Base-by-base conservation (phyloP, 768 basidiomycete genomes). In the Hygrophorus russula region DNA sequence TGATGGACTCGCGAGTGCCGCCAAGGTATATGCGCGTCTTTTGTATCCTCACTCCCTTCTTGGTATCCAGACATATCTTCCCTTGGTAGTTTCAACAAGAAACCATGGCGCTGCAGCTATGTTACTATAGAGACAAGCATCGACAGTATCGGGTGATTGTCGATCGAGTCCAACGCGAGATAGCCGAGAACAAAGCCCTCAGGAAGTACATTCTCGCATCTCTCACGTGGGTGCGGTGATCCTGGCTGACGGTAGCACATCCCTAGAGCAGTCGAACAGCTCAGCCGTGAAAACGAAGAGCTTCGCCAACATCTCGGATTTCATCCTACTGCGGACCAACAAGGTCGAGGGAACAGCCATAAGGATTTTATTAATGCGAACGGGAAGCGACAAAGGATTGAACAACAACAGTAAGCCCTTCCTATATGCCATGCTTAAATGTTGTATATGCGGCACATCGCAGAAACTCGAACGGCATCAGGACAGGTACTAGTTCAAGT, bases 21-120 rank as follows among this genome's bases (percentile, higher is more conserved):
- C 73, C 40, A 84, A 82, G 70, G 86, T 82, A 53, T 43, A 45
- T 43, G 2, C 17, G 8, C 41, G 8, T 13, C 20, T 15, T 15
- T 17, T 28, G 20, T 18, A 13, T 34, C 29, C 15, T 15, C 29
- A 19, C n/a, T 40, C 6, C 24, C 14, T 20, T 10, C 24, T 24
- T 13, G 17, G 29, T 33, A 5, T 11, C n/a, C 17, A 13, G 10
- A 39, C 37, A 30, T 40, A 34, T 35, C 32, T 29, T 30, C 15
- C 24, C 36, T 27, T 41, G 41, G 14, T 50, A 89, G 85, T 87
- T 87, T 53, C 87, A 91, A 59, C 77, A 83, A 61, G 82, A 85
- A 51, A 74, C 75, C 9, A 72, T 89, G 61, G 77, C 78, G 4
- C 66, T 72, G 24, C 76, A 86, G 47, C 71, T 86, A 34, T 70